Base-by-base conservation (phyloP, 2,329 filamentous ascomycete species). In the Chrysoporthe deuterocubensis region DNA sequence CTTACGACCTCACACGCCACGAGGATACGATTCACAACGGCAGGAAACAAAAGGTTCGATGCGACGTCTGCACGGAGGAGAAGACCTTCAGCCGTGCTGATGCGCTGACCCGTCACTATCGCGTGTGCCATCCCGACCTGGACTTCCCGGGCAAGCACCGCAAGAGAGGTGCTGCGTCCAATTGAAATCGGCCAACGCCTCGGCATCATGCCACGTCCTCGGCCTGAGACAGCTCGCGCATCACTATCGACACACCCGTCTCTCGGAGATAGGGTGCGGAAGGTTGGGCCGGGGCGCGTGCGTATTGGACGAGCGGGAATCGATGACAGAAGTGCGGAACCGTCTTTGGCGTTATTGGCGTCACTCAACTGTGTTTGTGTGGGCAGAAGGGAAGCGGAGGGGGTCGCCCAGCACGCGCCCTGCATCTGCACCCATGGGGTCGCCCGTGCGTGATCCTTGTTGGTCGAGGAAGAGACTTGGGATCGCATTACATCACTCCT, bases 1-100 rank as follows among this genome's bases (percentile, higher is more conserved):
- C 96, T 1, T 99, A 99, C 83, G 96, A 99, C 79, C 85, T 99
- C 64, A 99, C 96, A 0, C 87, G 96, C 32, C 96, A 99, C 76
- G 96, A 99, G 78, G 95, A 97, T 72, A 98, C 96, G 0, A 98
- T 98, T 71, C 96, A 98, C 85, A 97, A 97, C 74, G 90, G 90
- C 1, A 89, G 92, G 74, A 97, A 97, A 84, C 90, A 94, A 78
- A 98, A 98, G 83, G 94, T 97, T 8, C 90, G 93, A 57, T 99
- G 96, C 79, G 90, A 94, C 71, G 82, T 97, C 60, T 99, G 96
- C 80, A 94, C 92, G 1, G 94, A 98, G 74, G 95, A 98, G 76
- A 98, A 98, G 85, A 96, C 93, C 0, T 99, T 99, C 76, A 97
- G 94, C 73, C 89, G 96, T 67, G 96, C 95, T 71, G 96, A 99